phyloP scores from a whole-genome alignment of 2,329 filamentous ascomycete species.

The Ceratocystis alfenasii region DNA sequence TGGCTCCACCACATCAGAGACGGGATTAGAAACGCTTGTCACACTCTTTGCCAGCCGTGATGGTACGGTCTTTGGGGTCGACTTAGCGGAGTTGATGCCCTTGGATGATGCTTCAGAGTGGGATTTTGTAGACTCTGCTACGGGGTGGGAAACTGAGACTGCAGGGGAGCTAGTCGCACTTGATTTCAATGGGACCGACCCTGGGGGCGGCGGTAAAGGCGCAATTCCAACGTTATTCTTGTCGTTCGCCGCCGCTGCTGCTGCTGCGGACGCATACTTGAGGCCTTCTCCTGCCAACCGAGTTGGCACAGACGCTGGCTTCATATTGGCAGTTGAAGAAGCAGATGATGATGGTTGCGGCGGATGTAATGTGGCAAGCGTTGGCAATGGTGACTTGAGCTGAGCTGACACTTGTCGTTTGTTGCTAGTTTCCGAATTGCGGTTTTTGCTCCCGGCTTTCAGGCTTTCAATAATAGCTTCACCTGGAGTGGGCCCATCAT shows the following conservation, averaged over 20 bases:
- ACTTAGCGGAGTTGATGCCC: slow-evolving; percentile 29
- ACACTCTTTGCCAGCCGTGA: slow-evolving; percentile 18
- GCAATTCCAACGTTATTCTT: slow-evolving; percentile 83
- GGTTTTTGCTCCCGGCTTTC: slow-evolving; percentile 33
- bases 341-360: slow-evolving; percentile 47
- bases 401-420: slow-evolving; percentile 71
- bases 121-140: slow-evolving; percentile 26
- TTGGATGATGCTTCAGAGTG: slow-evolving; percentile 36
- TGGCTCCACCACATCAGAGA: slow-evolving; percentile 34
- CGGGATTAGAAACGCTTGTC: slow-evolving; percentile 35
- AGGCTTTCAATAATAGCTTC: slow-evolving; percentile 21
- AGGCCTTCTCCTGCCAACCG: slow-evolving; percentile 78
- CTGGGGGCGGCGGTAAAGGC: slow-evolving; percentile 81
- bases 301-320: slow-evolving; percentile 76
- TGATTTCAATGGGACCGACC: slow-evolving; percentile 37
- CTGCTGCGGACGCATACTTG: slow-evolving; percentile 93
- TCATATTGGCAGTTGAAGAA: slow-evolving; percentile 64
- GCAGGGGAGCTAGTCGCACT: slow-evolving; percentile 46
- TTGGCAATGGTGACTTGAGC: slow-evolving; percentile 87
- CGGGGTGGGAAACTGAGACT: slow-evolving; percentile 36
- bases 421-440: slow-evolving; percentile 42
- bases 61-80: slow-evolving; percentile 23
- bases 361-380: slow-evolving; percentile 77
- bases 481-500: slow-evolving; percentile 48
- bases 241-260: slow-evolving; percentile 81